Base-by-base conservation (phyloP, 2,329 filamentous ascomycete species). In the Rasamsonia emersonii region DNA sequence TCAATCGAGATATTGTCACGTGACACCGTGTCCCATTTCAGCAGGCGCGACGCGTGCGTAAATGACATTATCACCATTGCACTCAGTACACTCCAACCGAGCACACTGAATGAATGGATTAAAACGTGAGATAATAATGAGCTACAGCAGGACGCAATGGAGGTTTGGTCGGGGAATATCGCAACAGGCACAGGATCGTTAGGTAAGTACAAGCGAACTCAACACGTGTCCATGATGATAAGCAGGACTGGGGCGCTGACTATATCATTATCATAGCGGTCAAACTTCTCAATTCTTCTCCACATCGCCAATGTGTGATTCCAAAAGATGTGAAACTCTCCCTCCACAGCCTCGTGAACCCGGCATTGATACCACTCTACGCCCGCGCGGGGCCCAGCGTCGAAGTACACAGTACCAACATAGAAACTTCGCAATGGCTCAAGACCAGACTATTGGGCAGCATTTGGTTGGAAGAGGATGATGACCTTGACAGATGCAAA, bases 351-450 rank as follows among this genome's bases (percentile, higher is more conserved):
- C 58, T 60, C 18, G 58, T 63, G 17, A 58, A 62, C 18, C 59
- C 59, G 5, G 45, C 52, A n/a, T 44, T 59, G 8, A 53, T 64
- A 17, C 60, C 60, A 18, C 44, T 62, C 4, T 54, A 59, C 35
- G 57, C 55, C n/a, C 54, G 59, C 28, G 50, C 49, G 5, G 59
- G 59, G 8, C 56, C 58, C 4, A 56, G 49, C 24, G 53, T 64
- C 13, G 59, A 64, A 45, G 32, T 62, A 19, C 58, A 62, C 37
- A 51, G 54, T 5, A 45, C 36, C 4, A 43, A 58, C 33, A 26
- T 39, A 11, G 40, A 43, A 24, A 54, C 54, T 3, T 50, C 51
- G 25, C 48, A 55, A 53, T 64, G 59, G 59, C 46, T 63, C 20
- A 58, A 53, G 32, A 40, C 40, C 24, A 60, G 50, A 33, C 30